Evolutionary conservation across 148 eudicot genomes (phyloP).

Genomic region (Beta vulgaris): DNA sequence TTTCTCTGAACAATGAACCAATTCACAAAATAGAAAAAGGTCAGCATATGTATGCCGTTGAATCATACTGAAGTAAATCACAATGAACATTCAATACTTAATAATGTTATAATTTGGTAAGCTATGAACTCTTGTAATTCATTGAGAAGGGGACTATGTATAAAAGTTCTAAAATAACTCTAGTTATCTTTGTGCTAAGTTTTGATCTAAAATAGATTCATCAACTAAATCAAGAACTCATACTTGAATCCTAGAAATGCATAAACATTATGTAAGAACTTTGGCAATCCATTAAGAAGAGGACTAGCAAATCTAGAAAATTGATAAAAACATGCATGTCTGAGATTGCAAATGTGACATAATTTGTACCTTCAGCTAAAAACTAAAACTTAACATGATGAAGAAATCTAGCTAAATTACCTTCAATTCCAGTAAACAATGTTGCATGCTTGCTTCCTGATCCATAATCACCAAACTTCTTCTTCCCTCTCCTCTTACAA

Average conservation of each 20-base stretch:
- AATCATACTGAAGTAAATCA: background rate
- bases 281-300: background rate
- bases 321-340: background rate
- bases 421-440: slow-evolving; percentile 23
- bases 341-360: background rate
- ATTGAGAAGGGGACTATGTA: slow-evolving; percentile 1
- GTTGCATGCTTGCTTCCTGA: slow-evolving; percentile 21
- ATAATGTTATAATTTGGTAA: background rate
- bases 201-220: background rate
- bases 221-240: background rate
- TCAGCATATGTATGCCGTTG: background rate
- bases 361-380: background rate
- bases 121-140: background rate
- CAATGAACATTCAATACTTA: background rate
- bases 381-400: background rate
- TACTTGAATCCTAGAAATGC: background rate
- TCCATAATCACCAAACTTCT: slow-evolving; percentile 22
- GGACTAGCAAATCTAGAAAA: background rate
- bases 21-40: background rate
- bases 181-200: background rate
- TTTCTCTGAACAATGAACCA: slow-evolving; percentile 25
- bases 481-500: slow-evolving; percentile 31
- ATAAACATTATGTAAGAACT: background rate
- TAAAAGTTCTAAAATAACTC: slow-evolving; percentile 4
- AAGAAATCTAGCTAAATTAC: slow-evolving; percentile 5